phyloP scores from a whole-genome alignment of 495 filamentous ascomycete genomes.

The Cercophora samala region DNA sequence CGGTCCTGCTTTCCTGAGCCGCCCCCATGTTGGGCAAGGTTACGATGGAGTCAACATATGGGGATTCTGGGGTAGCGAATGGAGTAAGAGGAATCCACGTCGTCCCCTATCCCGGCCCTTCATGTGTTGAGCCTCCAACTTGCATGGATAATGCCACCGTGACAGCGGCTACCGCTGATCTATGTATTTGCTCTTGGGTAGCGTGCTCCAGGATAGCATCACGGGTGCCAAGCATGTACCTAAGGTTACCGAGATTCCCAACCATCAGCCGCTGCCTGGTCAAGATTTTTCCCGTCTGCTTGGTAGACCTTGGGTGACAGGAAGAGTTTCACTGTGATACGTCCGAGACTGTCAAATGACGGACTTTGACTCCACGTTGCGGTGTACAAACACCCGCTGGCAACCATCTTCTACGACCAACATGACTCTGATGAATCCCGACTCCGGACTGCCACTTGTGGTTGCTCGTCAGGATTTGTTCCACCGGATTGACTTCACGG shows the following conservation, averaged over 20 bases:
- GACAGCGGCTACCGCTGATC: constrained; percentile 5
- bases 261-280: not conserved
- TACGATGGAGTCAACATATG: not conserved
- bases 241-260: constrained; percentile 3
- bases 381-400: not conserved
- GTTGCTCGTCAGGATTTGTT: not conserved
- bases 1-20: not conserved
- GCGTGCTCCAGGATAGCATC: not conserved
- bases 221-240: constrained; percentile 2
- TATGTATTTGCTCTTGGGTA: not conserved
- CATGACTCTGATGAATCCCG: no score
- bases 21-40: not conserved
- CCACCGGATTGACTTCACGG: not conserved
- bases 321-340: not conserved
- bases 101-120: not conserved
- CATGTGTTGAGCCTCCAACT: not conserved
- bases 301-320: not conserved
- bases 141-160: not conserved
- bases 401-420: no score
- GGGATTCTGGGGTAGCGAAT: not conserved
- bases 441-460: not conserved
- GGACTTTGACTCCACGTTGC: not conserved
- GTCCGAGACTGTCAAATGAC: not conserved
- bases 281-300: not conserved
- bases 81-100: not conserved